These are phyloP conservation scores for Coemansia sp. DNA, from an alignment of 192 early-diverging fungal genomes.

Conservation along the genomic window DNA sequence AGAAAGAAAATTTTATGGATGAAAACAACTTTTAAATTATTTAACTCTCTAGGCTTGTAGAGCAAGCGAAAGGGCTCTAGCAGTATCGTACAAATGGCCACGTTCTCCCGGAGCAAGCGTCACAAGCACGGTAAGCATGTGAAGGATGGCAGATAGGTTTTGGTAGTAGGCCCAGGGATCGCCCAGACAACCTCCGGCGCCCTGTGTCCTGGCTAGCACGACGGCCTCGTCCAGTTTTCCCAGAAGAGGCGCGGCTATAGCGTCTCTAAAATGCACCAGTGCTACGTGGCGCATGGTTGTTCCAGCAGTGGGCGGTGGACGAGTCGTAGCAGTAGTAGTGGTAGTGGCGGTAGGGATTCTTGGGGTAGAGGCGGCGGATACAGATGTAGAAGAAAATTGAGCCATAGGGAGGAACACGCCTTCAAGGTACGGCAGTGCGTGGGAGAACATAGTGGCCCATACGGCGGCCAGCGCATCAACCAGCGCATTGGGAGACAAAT, in stretches of 20 bases:
- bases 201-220: neutral
- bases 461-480: constrained; percentile 68
- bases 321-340: neutral
- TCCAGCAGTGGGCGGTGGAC: neutral
- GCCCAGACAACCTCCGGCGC: neutral
- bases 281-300: constrained; percentile 25
- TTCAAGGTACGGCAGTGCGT: constrained; percentile 82
- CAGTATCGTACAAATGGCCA: constrained; percentile 28
- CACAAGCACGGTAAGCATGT: constrained; percentile 43
- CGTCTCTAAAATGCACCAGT: constrained; percentile 40
- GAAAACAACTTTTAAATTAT: neutral
- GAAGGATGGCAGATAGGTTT: constrained; percentile 14
- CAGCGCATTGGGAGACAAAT: constrained; percentile 66
- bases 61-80: constrained; percentile 22
- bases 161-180: neutral
- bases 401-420: constrained; percentile 79
- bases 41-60: constrained; percentile 14
- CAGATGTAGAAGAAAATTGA: constrained; percentile 15
- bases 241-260: constrained; percentile 32
- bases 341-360: neutral
- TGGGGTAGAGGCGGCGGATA: neutral
- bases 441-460: constrained; percentile 82
- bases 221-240: constrained; percentile 23
- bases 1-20: constrained; percentile 6
- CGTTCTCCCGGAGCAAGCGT: constrained; percentile 38